phyloP scores from a whole-genome alignment of 1,284 basidiomycete genomes.

The Fomitopsis schrenkii region DNA sequence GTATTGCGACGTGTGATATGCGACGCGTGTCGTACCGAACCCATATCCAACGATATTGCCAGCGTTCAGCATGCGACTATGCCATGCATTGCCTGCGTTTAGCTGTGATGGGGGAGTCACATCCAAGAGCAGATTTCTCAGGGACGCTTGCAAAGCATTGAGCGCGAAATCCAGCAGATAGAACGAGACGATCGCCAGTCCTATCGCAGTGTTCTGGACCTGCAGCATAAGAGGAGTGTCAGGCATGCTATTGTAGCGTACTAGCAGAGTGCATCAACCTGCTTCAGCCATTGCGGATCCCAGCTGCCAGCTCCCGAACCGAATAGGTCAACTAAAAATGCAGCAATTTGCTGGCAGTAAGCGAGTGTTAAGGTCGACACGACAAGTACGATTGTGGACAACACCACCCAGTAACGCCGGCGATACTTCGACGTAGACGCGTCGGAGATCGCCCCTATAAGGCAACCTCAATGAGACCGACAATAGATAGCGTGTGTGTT shows the following conservation, averaged over 20 bases:
- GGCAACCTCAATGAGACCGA: neutral
- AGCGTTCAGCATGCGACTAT: slow-evolving; percentile 92
- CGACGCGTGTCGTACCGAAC: slow-evolving; percentile 54
- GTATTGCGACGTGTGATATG: neutral
- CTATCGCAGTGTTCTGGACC: slow-evolving; percentile 73
- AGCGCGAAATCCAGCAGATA: slow-evolving; percentile 94
- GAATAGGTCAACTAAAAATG: slow-evolving; percentile 74
- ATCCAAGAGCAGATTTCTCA: slow-evolving; percentile 90
- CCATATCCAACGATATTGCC: slow-evolving; percentile 93
- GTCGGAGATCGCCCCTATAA: slow-evolving; percentile 86
- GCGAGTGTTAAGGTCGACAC: slow-evolving; percentile 76
- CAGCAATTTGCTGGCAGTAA: slow-evolving; percentile 77
- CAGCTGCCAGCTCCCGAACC: slow-evolving; percentile 82
- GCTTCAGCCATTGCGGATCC: slow-evolving; percentile 73
- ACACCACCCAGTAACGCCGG: slow-evolving; percentile 85
- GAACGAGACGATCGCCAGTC: slow-evolving; percentile 87
- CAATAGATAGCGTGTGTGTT: neutral
- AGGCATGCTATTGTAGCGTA: neutral
- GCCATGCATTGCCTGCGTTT: slow-evolving; percentile 96
- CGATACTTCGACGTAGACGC: slow-evolving; percentile 86
- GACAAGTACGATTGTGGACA: slow-evolving; percentile 75
- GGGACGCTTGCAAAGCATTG: slow-evolving; percentile 90
- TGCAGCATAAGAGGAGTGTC: slow-evolving; percentile 26
- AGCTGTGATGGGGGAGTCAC: slow-evolving; percentile 85
- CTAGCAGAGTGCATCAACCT: slow-evolving; percentile 36